These are phyloP conservation scores for Lolium perenne DNA, from an alignment of 176 grass and related monocot genomes.

Conservation along the genomic window DNA sequence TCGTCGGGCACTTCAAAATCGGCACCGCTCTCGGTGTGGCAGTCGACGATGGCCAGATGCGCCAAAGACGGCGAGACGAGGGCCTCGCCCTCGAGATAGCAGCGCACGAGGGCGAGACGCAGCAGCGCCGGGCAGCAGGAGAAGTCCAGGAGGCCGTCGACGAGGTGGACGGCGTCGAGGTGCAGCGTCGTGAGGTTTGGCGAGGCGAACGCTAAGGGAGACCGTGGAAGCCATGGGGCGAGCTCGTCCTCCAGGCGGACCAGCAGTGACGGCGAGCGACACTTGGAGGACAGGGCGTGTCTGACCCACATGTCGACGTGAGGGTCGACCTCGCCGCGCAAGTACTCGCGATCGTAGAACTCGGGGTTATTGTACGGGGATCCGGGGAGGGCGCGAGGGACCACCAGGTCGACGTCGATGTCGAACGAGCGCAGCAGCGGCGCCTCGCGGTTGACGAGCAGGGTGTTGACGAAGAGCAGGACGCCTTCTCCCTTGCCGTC, in stretches of 20 bases:
- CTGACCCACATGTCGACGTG: background rate
- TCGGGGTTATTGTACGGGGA: background rate
- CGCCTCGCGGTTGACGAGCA: background rate
- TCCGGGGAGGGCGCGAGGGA: too few species aligned
- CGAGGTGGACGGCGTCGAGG: background rate
- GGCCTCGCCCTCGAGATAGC: background rate
- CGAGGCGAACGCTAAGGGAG: background rate
- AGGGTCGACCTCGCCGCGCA: background rate
- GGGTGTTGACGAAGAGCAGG: background rate
- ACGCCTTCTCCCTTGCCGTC: background rate
- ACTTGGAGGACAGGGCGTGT: background rate
- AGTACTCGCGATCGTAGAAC: too few species aligned
- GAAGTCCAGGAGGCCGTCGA: background rate
- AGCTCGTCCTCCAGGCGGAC: background rate
- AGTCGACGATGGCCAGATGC: background rate
- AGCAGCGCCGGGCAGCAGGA: background rate
- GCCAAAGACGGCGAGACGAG: background rate
- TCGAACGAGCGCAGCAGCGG: background rate
- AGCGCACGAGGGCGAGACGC: background rate
- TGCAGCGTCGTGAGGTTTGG: background rate
- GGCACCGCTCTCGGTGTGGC: background rate
- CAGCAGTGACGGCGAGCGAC: background rate
- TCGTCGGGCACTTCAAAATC: background rate
- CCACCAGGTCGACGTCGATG: background rate
- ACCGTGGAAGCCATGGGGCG: background rate